Base-by-base conservation (phyloP, 2,329 filamentous ascomycete species). In the Neonectria coccinea region DNA sequence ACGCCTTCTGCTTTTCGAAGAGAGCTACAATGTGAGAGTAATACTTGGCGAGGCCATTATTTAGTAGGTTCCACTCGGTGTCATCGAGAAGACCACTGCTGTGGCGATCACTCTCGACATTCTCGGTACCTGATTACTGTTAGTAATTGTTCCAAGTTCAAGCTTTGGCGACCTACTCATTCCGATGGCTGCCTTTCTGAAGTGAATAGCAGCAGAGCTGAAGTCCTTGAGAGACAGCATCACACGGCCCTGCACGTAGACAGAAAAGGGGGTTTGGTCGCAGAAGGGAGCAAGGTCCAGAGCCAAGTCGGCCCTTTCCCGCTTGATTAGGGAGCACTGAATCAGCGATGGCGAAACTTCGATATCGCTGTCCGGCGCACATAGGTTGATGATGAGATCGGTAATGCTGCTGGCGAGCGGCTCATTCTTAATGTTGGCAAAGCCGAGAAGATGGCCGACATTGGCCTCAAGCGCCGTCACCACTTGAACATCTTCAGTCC, bases 191-290 rank as follows among this genome's bases (percentile, higher is more conserved):
- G 94, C 92, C 75, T 91, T 95, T 70, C 89, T 90, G 79, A 99
- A 97, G 74, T 89, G 88, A 29, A 87, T 82, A 29, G 92, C 88
- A 59, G 96, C 95, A 42, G 88, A 84, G 62, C 88, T 86, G 75
- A 90, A 90, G 74, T 97, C 91, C 58, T 90, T 91, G 67, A 91
- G 86, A 5, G 90, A 88, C 36, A 98, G 82, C 69, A 88, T 86
- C 53, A 97, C 85, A 31, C 96, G 90, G 2, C 92, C 96, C 77
- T 94, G 93, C 5, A 98, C 86, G 75, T 99, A 99, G 70, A 84
- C 92, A 82, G 81, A 89, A 83, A 85, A 94, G 67, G 85, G 81
- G 56, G 86, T 86, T 56, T 85, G 82, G 20, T 83, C 81, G 66
- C 84, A 84, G 72, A 89, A 90, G 1, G 85, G 81, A 14, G 79